Evolutionary conservation across 371 early-diverging fungal genomes (phyloP), one percentile per base, ranked within the genome.

Genomic region (Catenaria anguillulae): DNA sequence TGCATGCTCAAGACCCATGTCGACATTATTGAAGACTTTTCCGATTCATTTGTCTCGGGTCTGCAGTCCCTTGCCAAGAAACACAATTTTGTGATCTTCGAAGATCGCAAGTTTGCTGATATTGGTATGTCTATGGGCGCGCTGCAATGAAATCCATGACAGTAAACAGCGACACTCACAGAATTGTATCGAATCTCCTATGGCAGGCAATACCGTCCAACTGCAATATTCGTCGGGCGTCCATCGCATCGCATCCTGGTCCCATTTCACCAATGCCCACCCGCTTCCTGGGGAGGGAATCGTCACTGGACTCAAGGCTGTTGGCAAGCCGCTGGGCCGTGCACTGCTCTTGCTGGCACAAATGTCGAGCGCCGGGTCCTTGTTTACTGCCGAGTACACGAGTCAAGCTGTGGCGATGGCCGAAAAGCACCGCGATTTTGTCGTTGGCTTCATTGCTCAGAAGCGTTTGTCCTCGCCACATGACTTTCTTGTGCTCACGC

Each of bases 41-140:
- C 91, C 69, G 68, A 71, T 48, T 86, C 89, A 63, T 73, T 92
- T 56, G 83, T 88, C 29, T 74, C 73, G 8, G 77, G 84, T 70
- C 83, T 97, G 43, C 70, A 73, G 42, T 77, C 67, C 0, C 77
- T 97, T 63, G 80, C 90, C 19, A 76, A 77, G 61, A 84, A 88
- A 71, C 93, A 96, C 73, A 82, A 88, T 67, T 97, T 94, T 71
- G 67, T 95, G 74, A 89, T 97, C 64, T 96, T 96, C 70, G 96
- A 97, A 72, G 97, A 97, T 76, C 85, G 96, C 69, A 95, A 95
- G 76, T 96, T 95, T 75, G 95, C 95, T 58, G 94, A 93, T 68
- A 76, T 74, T 64, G 74, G 75, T 65, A 46, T 46, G 33, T 60
- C n/a, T n/a, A n/a, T n/a, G n/a, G n/a, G 15, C 55, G 36, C n/a